Evolutionary conservation across 2,329 filamentous ascomycete species (phyloP).

Genomic region (Calonectria hawksworthii): DNA sequence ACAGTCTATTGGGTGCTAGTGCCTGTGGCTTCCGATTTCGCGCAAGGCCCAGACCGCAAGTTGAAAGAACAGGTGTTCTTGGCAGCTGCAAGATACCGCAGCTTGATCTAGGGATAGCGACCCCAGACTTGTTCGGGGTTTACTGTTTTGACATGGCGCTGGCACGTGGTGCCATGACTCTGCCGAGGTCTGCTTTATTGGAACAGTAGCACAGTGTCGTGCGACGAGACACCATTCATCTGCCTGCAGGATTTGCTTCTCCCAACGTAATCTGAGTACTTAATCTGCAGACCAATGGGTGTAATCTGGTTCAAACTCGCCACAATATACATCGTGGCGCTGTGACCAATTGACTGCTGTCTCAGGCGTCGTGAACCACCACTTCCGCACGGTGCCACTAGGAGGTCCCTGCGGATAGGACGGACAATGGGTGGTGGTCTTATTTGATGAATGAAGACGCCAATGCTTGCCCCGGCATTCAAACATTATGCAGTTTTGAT

Average conservation of each 20-base stretch:
- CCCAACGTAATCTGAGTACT: neutral
- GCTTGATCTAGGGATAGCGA: neutral
- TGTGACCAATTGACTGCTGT: neutral
- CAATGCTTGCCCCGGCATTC: neutral
- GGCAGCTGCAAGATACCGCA: slow-evolving; percentile 4
- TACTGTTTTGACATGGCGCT: neutral
- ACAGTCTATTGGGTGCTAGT: neutral
- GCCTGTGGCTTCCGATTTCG: slow-evolving; percentile 1
- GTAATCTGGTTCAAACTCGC: neutral
- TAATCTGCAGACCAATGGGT: neutral
- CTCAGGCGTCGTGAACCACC: neutral
- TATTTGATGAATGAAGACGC: neutral
- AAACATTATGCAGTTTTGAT: neutral
- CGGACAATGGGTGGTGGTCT: neutral
- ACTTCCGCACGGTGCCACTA: neutral
- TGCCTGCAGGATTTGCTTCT: neutral
- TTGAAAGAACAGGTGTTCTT: slow-evolving; percentile 16
- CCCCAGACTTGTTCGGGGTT: neutral
- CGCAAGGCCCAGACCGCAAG: slow-evolving; percentile 17
- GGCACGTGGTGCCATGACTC: neutral
- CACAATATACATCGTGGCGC: neutral
- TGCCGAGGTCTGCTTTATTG: neutral
- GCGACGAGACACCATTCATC: neutral
- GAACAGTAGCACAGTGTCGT: neutral
- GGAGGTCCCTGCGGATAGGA: neutral